Evolutionary conservation across 2,329 filamentous ascomycete genomes (phyloP).

Genomic region (Stagonosporopsis chrysanthemi): DNA sequence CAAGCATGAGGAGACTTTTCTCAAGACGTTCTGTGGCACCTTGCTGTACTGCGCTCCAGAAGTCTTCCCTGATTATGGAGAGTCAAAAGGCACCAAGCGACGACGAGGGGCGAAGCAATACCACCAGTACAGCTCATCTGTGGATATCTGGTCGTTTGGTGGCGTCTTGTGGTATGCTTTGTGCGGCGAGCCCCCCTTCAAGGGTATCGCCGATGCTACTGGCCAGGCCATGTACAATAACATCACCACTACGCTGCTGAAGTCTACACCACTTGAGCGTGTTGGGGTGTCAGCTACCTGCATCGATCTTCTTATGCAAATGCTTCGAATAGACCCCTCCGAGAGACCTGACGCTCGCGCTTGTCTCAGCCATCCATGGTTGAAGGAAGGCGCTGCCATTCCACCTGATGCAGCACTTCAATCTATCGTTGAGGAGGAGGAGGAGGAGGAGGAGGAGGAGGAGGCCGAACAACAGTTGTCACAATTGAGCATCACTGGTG

Average conservation of each 20-base stretch:
- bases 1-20: conserved; percentile 86
- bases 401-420: conserved; percentile 42
- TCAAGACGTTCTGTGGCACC: conserved; percentile 96
- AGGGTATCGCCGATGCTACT: conserved; percentile 75
- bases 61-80: conserved; percentile 86
- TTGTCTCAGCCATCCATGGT: conserved; percentile 77
- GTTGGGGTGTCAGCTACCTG: conserved; percentile 69
- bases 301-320: conserved; percentile 76
- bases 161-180: conserved; percentile 89
- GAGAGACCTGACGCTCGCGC: conserved; percentile 75
- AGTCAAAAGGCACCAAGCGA: conserved; percentile 69
- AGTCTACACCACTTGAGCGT: conserved; percentile 68
- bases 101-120: conserved; percentile 60
- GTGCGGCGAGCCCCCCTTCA: conserved; percentile 81
- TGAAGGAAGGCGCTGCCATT: conserved; percentile 60
- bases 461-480: conserved; percentile 54
- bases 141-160: conserved; percentile 96
- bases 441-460: conserved; percentile 71
- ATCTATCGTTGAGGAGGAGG: conserved; percentile 63
- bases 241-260: conserved; percentile 81
- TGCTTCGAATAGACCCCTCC: conserved; percentile 82
- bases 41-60: conserved; percentile 95
- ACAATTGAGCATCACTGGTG: conserved; percentile 61
- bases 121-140: conserved; percentile 83
- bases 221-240: conserved; percentile 81